These are phyloP conservation scores for Lachnellula cervina DNA, from an alignment of 2,329 filamentous ascomycete species.

Conservation along the genomic window DNA sequence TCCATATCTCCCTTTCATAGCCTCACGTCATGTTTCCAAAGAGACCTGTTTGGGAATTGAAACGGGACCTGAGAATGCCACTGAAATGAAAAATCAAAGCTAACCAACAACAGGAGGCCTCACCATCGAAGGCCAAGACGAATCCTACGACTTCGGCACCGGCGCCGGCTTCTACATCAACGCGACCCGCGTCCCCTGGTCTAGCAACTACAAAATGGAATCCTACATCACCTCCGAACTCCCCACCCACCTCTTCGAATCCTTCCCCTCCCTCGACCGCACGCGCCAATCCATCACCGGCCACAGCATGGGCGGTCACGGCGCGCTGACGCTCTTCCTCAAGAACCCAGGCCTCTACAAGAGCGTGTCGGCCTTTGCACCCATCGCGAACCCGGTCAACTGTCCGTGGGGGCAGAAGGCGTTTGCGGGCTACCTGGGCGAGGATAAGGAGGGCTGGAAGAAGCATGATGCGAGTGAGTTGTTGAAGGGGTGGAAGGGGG, in stretches of 20 bases:
- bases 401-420: constrained; percentile 97
- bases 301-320: constrained; percentile 97
- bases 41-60: too few relatives aligned
- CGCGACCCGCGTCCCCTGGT: constrained; percentile 70
- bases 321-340: constrained; percentile 85
- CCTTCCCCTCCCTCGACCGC: constrained; percentile 68
- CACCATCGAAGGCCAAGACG: constrained; percentile 76
- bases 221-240: constrained; percentile 85
- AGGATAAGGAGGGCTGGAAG: constrained; percentile 72
- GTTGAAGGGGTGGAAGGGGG: constrained; percentile 68
- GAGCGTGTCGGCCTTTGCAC: constrained; percentile 84
- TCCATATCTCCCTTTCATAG: not conserved
- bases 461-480: constrained; percentile 91
- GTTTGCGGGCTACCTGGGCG: constrained; percentile 84
- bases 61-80: not conserved
- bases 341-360: constrained; percentile 88
- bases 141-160: constrained; percentile 84
- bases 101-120: constrained; percentile 57
- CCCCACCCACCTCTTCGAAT: constrained; percentile 67
- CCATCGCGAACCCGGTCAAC: constrained; percentile 78
- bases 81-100: too few relatives aligned
- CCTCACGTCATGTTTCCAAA: not conserved
- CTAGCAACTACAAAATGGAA: constrained; percentile 86
- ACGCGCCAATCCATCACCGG: constrained; percentile 77
- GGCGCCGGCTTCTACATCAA: constrained; percentile 95